A percentile compares a stretch with the other conserved stretches of the same genome.
Evolutionary conservation across 2,329 filamentous ascomycete genomes (phyloP).

Genomic region (Epicoccum sorghinum): DNA sequence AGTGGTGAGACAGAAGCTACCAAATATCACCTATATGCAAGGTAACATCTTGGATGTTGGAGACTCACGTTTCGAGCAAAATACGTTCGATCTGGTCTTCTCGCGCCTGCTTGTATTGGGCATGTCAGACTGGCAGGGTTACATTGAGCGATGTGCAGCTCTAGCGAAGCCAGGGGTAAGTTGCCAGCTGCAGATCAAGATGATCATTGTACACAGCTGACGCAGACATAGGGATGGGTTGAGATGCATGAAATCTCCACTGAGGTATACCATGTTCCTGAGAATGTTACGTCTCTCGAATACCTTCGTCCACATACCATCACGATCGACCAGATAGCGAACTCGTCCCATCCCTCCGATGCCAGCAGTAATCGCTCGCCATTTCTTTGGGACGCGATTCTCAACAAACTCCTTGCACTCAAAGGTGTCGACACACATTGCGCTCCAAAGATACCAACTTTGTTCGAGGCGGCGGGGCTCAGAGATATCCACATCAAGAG

Average conservation of each 20-base stretch:
- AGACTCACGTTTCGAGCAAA: constrained; percentile 52
- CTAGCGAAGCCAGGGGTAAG: constrained; percentile 51
- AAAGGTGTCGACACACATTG: background rate
- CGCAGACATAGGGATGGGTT: constrained; percentile 1
- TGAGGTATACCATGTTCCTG: background rate
- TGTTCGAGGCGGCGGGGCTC: constrained; percentile 7
- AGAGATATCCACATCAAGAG: constrained; percentile 3
- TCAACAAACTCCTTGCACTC: constrained; percentile 2
- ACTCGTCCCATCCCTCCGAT: background rate
- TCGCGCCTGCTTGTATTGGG: constrained; percentile 56
- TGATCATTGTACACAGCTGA: background rate
- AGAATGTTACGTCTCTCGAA: background rate
- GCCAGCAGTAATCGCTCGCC: background rate
- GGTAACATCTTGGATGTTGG: constrained; percentile 4
- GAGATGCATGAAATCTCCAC: constrained; percentile 5
- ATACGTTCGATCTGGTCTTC: constrained; percentile 62
- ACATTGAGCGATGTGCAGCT: constrained; percentile 32
- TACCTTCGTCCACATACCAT: background rate
- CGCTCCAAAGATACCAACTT: background rate
- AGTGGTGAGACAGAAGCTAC: constrained; percentile 4
- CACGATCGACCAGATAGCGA: background rate
- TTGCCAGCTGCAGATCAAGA: background rate
- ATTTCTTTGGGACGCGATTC: constrained; percentile 1
- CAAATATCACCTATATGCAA: constrained; percentile 21
- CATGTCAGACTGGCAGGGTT: constrained; percentile 57